Conservation (phyloP, 2,329 filamentous ascomycete species). For the Drechslerella stenobrocha region DNA sequence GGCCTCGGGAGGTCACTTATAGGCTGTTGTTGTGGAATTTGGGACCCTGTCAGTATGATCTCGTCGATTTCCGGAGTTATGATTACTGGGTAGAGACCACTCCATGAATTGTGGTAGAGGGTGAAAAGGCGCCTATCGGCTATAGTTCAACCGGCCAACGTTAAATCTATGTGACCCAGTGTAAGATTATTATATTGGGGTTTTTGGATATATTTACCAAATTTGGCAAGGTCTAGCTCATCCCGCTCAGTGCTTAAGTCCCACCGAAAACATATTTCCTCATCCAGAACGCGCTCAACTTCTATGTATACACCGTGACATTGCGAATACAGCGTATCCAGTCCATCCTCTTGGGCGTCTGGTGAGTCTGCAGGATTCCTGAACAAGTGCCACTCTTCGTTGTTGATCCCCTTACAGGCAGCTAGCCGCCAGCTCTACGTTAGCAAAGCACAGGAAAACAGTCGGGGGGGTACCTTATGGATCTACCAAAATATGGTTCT, state of each 20-base stretch:
- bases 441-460: background rate
- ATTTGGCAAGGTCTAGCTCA: background rate
- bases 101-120: constrained; percentile 32
- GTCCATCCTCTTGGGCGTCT: background rate
- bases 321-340: constrained; percentile 2
- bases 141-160: background rate
- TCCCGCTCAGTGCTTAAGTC: constrained; percentile 16
- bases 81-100: constrained; percentile 7
- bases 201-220: constrained; percentile 8
- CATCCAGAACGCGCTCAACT: constrained; percentile 16
- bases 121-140: constrained; percentile 24
- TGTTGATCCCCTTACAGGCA: constrained; percentile 13
- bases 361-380: constrained; percentile 2
- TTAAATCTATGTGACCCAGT: no score
- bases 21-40: background rate
- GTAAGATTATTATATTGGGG: background rate
- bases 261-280: constrained; percentile 36
- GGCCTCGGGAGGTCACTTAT: background rate
- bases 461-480: background rate
- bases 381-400: constrained; percentile 17
- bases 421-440: constrained; percentile 1
- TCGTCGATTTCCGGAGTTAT: constrained; percentile 27
- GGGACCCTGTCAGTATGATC: background rate
- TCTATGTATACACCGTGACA: constrained; percentile 26
- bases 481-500: constrained; percentile 30